Percentiles rank a stretch among this genome's conserved stretches.
Evolutionary conservation across 768 basidiomycete genomes (phyloP).

Genomic region (Plicaturopsis crispa): DNA sequence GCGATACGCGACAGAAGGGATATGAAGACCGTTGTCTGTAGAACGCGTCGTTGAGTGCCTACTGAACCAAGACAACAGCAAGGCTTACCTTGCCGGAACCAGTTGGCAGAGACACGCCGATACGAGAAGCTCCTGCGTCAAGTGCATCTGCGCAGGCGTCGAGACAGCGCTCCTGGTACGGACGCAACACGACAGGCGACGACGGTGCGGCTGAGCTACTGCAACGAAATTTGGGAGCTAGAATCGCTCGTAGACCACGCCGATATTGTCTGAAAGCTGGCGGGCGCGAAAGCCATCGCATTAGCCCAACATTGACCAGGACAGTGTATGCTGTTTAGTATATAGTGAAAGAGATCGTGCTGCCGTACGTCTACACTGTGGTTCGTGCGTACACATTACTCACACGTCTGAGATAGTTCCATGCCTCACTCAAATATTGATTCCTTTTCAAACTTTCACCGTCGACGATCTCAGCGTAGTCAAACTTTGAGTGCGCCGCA

Average conservation of each 20-base stretch:
- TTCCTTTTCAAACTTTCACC: no score
- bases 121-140: slow-evolving; percentile 55
- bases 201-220: background rate
- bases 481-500: no score
- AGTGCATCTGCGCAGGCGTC: slow-evolving; percentile 71
- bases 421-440: no score
- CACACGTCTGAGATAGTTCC: no score
- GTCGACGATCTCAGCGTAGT: no score
- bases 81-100: slow-evolving; percentile 38
- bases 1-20: slow-evolving; percentile 63
- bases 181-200: slow-evolving; percentile 46
- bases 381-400: no score
- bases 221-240: background rate
- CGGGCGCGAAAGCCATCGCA: background rate
- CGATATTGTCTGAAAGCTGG: background rate
- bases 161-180: slow-evolving; percentile 83
- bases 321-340: no score
- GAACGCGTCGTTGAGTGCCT: slow-evolving; percentile 78
- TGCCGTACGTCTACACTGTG: no score
- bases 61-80: slow-evolving; percentile 47
- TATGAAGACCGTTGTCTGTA: slow-evolving; percentile 91
- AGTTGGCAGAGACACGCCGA: slow-evolving; percentile 59
- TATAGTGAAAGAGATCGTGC: no score
- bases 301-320: no score
- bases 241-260: background rate